These are phyloP conservation scores for Heliamphora pulchella DNA, from an alignment of 179 eudicot genomes.

Conservation along the genomic window DNA sequence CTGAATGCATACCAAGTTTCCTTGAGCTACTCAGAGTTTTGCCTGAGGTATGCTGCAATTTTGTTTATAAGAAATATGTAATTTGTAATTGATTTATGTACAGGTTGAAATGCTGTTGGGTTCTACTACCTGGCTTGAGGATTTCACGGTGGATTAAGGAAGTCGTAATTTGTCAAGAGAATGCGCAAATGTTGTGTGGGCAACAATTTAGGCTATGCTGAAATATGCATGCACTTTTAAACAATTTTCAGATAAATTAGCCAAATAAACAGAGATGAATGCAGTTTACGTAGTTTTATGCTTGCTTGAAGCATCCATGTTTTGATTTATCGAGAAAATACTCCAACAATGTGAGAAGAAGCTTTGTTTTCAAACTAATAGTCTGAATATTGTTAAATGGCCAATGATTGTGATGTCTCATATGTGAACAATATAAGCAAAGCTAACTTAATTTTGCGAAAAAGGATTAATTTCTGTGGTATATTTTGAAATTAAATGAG, in stretches of 20 bases:
- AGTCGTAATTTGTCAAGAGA: not conserved
- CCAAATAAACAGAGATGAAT: not conserved
- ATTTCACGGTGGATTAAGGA: not conserved
- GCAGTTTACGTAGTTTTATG: not conserved
- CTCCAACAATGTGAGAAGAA: not conserved
- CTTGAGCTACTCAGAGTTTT: slow-evolving; percentile 86
- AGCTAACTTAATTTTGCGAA: no score
- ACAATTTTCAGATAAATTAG: not conserved
- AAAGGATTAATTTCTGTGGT: no score
- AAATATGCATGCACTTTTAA: not conserved
- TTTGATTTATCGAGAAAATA: not conserved
- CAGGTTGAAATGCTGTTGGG: not conserved
- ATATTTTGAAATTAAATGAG: not conserved
- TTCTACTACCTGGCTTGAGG: slow-evolving; percentile 11
- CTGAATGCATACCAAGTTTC: slow-evolving; percentile 82
- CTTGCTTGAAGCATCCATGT: not conserved
- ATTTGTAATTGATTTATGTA: not conserved
- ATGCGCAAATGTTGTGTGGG: not conserved
- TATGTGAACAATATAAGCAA: not conserved
- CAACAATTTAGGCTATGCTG: not conserved
- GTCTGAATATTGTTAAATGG: not conserved
- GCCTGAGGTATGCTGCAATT: slow-evolving; percentile 67
- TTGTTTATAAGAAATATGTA: not conserved
- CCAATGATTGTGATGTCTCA: slow-evolving; percentile 1
- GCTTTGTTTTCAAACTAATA: not conserved